A percentile compares a stretch with the other conserved stretches of the same genome.
phyloP scores from a whole-genome alignment of 2,329 filamentous ascomycete genomes.

The Sclerotinia sclerotiorum region DNA sequence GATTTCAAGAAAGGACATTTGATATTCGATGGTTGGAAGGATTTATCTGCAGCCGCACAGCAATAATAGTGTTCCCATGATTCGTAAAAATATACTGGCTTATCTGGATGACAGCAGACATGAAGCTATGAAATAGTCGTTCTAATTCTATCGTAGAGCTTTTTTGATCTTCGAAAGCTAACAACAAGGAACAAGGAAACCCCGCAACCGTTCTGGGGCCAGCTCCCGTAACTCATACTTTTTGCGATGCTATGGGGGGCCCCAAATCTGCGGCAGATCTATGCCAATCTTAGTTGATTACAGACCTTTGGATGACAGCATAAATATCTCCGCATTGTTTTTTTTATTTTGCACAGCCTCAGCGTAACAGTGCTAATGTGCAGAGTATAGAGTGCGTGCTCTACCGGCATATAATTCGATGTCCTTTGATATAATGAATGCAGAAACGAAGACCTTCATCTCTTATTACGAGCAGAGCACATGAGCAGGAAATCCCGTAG shows the following conservation, averaged over 20 bases:
- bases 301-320: constrained; percentile 15
- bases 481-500: not conserved
- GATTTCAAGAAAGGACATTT: not conserved
- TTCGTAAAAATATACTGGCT: not conserved
- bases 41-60: constrained; percentile 13
- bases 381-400: not conserved
- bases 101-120: constrained; percentile 16
- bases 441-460: constrained; percentile 8
- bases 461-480: constrained; percentile 2
- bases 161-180: constrained; percentile 5
- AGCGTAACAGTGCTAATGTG: constrained; percentile 14
- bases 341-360: constrained; percentile 20
- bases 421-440: constrained; percentile 1
- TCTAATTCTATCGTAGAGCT: constrained; percentile 2
- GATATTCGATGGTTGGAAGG: constrained; percentile 12
- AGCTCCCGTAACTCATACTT: constrained; percentile 2
- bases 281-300: constrained; percentile 8
- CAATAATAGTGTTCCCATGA: constrained; percentile 18
- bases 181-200: constrained; percentile 17
- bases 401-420: not conserved
- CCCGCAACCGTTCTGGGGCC: constrained; percentile 11
- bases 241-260: not conserved
- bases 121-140: constrained; percentile 6
- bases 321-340: constrained; percentile 16
- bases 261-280: constrained; percentile 17